Conservation (phyloP, 2,329 filamentous ascomycete species). For the Diaporthe batatas region DNA sequence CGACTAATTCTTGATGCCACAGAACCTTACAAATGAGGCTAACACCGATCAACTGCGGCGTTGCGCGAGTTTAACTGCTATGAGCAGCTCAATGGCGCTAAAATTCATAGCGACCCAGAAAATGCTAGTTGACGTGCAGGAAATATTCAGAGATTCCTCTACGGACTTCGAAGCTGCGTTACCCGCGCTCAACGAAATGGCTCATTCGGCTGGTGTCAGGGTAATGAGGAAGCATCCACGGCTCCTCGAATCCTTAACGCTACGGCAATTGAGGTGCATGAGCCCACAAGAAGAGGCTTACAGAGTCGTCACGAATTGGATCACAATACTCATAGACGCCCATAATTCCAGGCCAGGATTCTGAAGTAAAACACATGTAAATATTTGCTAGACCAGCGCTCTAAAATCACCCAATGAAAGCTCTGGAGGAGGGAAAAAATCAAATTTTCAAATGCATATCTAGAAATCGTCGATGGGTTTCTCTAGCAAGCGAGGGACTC, state of each 20-base stretch:
- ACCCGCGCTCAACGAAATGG: neutral
- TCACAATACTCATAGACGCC: neutral
- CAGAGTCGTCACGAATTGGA: neutral
- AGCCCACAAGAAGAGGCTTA: neutral
- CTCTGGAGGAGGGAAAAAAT: neutral
- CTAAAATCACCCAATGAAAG: neutral
- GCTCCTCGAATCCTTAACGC: neutral
- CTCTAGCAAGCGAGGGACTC: neutral
- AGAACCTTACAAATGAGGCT: no score
- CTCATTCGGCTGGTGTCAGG: neutral
- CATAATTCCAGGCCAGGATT: no score
- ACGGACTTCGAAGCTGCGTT: neutral
- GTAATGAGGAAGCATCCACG: neutral
- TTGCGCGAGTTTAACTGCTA: no score
- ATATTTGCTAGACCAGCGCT: neutral
- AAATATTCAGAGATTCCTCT: neutral
- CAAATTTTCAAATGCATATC: neutral
- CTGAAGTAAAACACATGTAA: neutral
- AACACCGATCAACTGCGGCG: no score
- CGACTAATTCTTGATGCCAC: no score
- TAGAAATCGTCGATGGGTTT: neutral
- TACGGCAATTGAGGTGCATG: neutral
- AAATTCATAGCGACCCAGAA: neutral
- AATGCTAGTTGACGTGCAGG: neutral
- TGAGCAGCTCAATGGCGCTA: neutral